Percentiles rank a stretch among this genome's conserved stretches.
Evolutionary conservation across 1,284 basidiomycete genomes (phyloP).

Genomic region (Cryptococcus wingfieldii): DNA sequence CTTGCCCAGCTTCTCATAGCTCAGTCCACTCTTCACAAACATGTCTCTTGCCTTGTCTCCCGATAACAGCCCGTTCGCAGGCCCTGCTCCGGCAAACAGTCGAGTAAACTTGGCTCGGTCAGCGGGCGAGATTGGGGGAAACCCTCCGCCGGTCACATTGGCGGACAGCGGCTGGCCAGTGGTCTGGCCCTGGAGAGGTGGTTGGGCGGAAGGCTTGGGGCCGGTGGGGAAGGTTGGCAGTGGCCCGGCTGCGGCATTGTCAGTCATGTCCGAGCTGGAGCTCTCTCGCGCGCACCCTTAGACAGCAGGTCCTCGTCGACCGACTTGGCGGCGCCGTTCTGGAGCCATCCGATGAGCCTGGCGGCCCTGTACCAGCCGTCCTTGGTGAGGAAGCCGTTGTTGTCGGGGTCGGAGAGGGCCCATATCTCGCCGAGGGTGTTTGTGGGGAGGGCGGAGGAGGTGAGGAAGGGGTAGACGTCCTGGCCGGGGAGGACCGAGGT

Average conservation of each 20-base stretch:
- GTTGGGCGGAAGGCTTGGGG: conserved; percentile 45
- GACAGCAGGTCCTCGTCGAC: conserved; percentile 23
- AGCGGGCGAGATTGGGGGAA: conserved; percentile 67
- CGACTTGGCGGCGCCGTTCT: conserved; percentile 58
- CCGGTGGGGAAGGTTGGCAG: conserved; percentile 75
- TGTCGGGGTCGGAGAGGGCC: conserved; percentile 85
- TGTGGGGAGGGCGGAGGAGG: conserved; percentile 70
- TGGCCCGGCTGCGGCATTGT: conserved; percentile 63
- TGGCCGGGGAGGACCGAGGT: conserved; percentile 78
- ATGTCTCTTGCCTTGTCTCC: conserved; percentile 89
- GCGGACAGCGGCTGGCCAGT: conserved; percentile 49
- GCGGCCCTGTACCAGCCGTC: conserved; percentile 81
- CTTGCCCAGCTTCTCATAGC: conserved; percentile 82
- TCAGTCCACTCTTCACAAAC: conserved; percentile 87
- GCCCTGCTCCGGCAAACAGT: conserved; percentile 70
- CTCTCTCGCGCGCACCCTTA: conserved; percentile 18
- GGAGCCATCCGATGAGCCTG: conserved; percentile 86
- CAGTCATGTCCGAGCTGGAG: background rate
- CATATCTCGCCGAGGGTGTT: conserved; percentile 88
- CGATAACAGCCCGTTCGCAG: conserved; percentile 68
- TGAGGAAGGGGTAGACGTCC: conserved; percentile 73
- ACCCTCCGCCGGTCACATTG: conserved; percentile 21
- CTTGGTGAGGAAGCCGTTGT: conserved; percentile 83
- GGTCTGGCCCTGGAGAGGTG: conserved; percentile 17
- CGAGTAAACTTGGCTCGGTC: conserved; percentile 78